These are phyloP conservation scores for Hypoxylon sp. DNA, from an alignment of 2,329 filamentous ascomycete genomes.

Conservation along the genomic window DNA sequence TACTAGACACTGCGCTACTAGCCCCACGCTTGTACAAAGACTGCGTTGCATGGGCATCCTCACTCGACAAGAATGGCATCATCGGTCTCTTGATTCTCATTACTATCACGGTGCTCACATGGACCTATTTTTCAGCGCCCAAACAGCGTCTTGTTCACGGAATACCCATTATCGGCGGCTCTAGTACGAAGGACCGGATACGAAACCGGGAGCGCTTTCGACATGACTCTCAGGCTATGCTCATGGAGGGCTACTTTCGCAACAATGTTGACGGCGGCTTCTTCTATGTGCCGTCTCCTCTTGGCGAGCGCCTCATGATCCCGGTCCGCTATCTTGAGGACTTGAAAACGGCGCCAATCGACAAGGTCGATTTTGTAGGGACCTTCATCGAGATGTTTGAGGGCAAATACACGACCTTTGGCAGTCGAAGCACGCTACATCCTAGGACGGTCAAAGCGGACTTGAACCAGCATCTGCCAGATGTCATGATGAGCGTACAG, in stretches of 20 bases:
- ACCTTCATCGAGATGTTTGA: slow-evolving; percentile 54
- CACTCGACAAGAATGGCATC: slow-evolving; percentile 20
- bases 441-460: slow-evolving; percentile 49
- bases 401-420: slow-evolving; percentile 54
- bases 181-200: slow-evolving; percentile 18
- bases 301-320: slow-evolving; percentile 52
- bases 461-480: slow-evolving; percentile 48
- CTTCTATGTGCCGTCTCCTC: slow-evolving; percentile 50
- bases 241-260: slow-evolving; percentile 23
- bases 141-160: slow-evolving; percentile 29
- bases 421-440: slow-evolving; percentile 51
- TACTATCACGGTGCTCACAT: slow-evolving; percentile 2
- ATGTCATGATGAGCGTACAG: slow-evolving; percentile 44
- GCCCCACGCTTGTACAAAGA: slow-evolving; percentile 7
- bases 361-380: slow-evolving; percentile 51
- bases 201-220: slow-evolving; percentile 22
- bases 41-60: slow-evolving; percentile 16
- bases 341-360: slow-evolving; percentile 48
- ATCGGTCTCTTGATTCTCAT: neutral
- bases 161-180: slow-evolving; percentile 30
- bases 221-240: slow-evolving; percentile 24
- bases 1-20: slow-evolving; percentile 12
- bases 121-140: slow-evolving; percentile 13
- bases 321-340: slow-evolving; percentile 51
- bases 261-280: slow-evolving; percentile 26